Base-by-base conservation (phyloP, 768 basidiomycete species). In the Amanita pallidorosea region DNA sequence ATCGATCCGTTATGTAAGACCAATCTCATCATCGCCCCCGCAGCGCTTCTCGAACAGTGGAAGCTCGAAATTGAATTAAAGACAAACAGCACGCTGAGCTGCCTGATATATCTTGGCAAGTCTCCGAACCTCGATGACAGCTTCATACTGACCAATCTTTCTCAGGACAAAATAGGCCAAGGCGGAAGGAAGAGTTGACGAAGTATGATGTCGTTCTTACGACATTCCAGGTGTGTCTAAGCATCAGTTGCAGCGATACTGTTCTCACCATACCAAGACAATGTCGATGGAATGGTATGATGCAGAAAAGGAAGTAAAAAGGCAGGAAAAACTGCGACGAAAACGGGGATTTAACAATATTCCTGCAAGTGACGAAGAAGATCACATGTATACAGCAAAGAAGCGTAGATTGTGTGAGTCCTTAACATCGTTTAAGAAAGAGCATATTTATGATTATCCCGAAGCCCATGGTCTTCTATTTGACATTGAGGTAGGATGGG, bases 31-130 rank as follows among this genome's bases (percentile, higher is more conserved):
- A 61, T 88, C 22, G 80, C 82, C 2, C 83, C 81, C 6, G 62
- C 80, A 13, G 80, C 83, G 1, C 65, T 88, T 7, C 69, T 88
- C 9, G 72, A 78, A 45, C 87, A 88, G 53, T 83, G 81, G 81
- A 73, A 75, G 58, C 58, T 68, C 29, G 81, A 82, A 62, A 75
- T 79, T 27, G 77, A 83, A 59, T 67, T 71, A 42, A 78, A 78
- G 66, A 77, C 78, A 1, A 73, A 72, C 53, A 65, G 66, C 36
- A 66, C 63, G 7, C 57, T 81, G 27, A 70, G 67, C 27, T 76
- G 78, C 47, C 61, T 75, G 3, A 77, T 86, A 31, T 84, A 87
- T 60, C 85, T 87, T 57, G 85, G 74, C 73, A 45, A 5, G 57
- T 22, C 25, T 8, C 34, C 11, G 20, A 29, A 18, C 7, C 20